Conservation (phyloP, 805 yeast species). For the Lachancea nothofagi region DNA sequence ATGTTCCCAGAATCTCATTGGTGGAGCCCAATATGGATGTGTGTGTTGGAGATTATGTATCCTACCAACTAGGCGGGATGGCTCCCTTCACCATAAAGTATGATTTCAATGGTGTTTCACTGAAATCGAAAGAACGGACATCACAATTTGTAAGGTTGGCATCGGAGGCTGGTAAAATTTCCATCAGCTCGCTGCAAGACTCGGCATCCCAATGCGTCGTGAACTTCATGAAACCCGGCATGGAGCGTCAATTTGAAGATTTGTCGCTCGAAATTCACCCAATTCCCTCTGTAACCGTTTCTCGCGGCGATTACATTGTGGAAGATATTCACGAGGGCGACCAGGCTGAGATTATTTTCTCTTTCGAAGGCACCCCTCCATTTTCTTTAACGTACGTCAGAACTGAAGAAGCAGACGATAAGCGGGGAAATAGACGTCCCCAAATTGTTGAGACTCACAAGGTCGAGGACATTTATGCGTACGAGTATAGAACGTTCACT, state of each 20-base stretch:
- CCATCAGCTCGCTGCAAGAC: conserved; percentile 65
- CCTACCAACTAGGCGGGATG: conserved; percentile 68
- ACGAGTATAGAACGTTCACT: conserved; percentile 67
- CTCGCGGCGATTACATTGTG: conserved; percentile 67
- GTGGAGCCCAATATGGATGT: conserved; percentile 44
- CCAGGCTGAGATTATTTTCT: conserved; percentile 78
- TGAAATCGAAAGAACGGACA: conserved; percentile 49
- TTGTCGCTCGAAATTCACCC: conserved; percentile 43
- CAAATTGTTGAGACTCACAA: conserved; percentile 56
- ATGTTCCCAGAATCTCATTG: conserved; percentile 61
- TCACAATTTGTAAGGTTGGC: conserved; percentile 64
- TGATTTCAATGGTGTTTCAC: conserved; percentile 57
- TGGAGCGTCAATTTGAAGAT: conserved; percentile 30
- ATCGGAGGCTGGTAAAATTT: conserved; percentile 70
- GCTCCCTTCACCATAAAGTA: conserved; percentile 78
- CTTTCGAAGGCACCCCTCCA: conserved; percentile 86
- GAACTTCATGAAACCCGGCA: conserved; percentile 42
- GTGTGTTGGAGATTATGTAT: conserved; percentile 90
- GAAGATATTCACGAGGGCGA: conserved; percentile 94
- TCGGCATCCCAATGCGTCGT: conserved; percentile 69
- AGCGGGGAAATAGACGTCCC: conserved; percentile 41
- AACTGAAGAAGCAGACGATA: conserved; percentile 44
- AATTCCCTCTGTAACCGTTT: conserved; percentile 76
- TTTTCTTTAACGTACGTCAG: conserved; percentile 81
- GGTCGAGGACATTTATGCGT: conserved; percentile 57